Percentiles rank a stretch among this genome's conserved stretches.
Evolutionary conservation across 2,329 filamentous ascomycete species (phyloP).

Genomic region (Myriosclerotinia duriaeana): DNA sequence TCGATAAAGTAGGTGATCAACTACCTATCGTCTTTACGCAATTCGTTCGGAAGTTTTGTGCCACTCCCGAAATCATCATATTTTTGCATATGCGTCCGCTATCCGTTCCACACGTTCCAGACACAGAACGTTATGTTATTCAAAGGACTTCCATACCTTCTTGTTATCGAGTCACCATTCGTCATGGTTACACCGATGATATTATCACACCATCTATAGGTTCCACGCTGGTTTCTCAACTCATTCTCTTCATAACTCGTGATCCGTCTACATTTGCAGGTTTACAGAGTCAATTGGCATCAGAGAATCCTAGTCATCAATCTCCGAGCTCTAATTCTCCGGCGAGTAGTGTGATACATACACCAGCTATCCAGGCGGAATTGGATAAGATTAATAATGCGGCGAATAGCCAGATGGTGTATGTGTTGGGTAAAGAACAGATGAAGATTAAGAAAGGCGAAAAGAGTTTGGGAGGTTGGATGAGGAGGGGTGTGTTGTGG

Average conservation of each 20-base stretch:
- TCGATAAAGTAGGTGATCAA: slow-evolving; percentile 70
- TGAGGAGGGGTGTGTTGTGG: slow-evolving; percentile 50
- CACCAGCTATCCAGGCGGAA: slow-evolving; percentile 42
- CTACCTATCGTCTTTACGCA: slow-evolving; percentile 69
- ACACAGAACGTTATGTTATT: slow-evolving; percentile 50
- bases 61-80: slow-evolving; percentile 65
- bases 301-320: background rate
- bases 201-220: slow-evolving; percentile 65
- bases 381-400: slow-evolving; percentile 48
- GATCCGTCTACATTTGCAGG: slow-evolving; percentile 34
- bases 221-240: slow-evolving; percentile 57
- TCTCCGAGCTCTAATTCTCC: background rate
- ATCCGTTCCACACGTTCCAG: slow-evolving; percentile 55
- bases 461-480: slow-evolving; percentile 36
- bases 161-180: slow-evolving; percentile 67
- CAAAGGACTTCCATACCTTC: slow-evolving; percentile 49
- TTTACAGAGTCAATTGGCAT: background rate
- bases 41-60: slow-evolving; percentile 69
- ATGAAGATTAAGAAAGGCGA: slow-evolving; percentile 50
- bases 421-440: slow-evolving; percentile 62
- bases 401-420: slow-evolving; percentile 51
- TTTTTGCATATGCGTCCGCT: slow-evolving; percentile 73
- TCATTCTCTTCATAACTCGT: slow-evolving; percentile 51
- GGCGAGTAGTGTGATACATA: slow-evolving; percentile 28
- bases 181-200: slow-evolving; percentile 72